These are phyloP conservation scores for Alopecurus myosuroides DNA, from an alignment of 176 grass and related monocot species.

Conservation along the genomic window DNA sequence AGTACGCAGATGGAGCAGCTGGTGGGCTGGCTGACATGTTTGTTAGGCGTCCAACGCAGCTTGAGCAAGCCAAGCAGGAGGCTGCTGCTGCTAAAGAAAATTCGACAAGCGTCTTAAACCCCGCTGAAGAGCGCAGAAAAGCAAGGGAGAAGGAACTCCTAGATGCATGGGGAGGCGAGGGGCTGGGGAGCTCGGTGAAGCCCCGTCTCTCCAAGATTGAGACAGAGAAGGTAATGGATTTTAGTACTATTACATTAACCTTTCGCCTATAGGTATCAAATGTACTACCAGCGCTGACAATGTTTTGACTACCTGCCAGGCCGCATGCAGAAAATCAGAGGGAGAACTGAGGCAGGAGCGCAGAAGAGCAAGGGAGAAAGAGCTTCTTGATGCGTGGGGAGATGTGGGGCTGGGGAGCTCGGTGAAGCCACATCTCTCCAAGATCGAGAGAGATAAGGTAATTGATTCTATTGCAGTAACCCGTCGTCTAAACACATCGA, in stretches of 20 bases:
- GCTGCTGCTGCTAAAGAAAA: conserved; percentile 27
- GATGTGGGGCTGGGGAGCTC: conserved; percentile 67
- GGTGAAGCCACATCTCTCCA: conserved; percentile 69
- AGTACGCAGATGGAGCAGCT: background rate
- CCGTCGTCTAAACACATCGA: background rate
- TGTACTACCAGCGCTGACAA: background rate
- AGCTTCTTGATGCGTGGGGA: conserved; percentile 76
- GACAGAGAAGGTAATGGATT: conserved; percentile 52
- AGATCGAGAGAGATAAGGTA: conserved; percentile 88
- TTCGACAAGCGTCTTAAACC: conserved; percentile 27
- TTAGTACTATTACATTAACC: background rate
- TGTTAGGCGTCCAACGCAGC: conserved; percentile 44
- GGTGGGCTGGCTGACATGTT: conserved; percentile 50
- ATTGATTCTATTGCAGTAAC: background rate
- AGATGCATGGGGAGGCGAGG: conserved; percentile 69
- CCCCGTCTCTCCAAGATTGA: conserved; percentile 70
- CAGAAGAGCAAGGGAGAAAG: conserved; percentile 61
- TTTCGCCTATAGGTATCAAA: background rate
- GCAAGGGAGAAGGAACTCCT: conserved; percentile 66
- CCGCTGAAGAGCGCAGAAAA: conserved; percentile 37
- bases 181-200: conserved; percentile 67
- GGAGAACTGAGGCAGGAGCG: conserved; percentile 45
- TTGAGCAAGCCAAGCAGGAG: conserved; percentile 53
- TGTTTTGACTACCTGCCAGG: conserved; percentile 42
- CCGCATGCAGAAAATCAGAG: conserved; percentile 54